Evolutionary conservation across 176 grass and related monocot genomes (phyloP).

Genomic region (Oryza nivara): DNA sequence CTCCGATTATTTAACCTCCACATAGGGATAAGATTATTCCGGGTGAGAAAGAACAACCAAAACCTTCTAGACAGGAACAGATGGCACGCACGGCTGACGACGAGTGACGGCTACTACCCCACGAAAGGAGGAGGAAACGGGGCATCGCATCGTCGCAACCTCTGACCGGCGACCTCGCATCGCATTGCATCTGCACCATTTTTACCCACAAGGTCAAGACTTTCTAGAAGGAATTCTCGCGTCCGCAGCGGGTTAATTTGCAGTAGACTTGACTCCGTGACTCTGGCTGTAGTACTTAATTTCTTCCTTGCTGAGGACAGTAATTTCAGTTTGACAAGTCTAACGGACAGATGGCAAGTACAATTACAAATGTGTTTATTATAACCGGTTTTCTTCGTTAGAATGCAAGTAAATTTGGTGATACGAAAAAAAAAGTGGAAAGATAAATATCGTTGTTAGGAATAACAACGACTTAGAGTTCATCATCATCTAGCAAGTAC

Average conservation of each 20-base stretch:
- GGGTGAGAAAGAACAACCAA: not conserved
- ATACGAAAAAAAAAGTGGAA: too few species aligned
- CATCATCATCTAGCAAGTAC: too few species aligned
- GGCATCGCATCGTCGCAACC: too few species aligned
- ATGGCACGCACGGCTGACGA: conserved; percentile 1
- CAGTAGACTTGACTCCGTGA: not conserved
- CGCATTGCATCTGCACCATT: not conserved
- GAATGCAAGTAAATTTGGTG: too few species aligned
- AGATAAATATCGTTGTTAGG: too few species aligned
- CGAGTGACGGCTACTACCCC: not conserved
- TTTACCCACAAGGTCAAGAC: not conserved
- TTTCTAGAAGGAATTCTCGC: conserved; percentile 29
- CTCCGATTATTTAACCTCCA: too few species aligned
- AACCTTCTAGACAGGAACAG: conserved; percentile 4
- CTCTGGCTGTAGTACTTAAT: not conserved
- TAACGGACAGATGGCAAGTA: not conserved
- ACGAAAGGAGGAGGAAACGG: conserved; percentile 14
- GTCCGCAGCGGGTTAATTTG: not conserved
- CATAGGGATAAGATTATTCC: too few species aligned
- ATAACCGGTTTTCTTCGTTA: too few species aligned
- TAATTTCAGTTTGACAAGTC: not conserved
- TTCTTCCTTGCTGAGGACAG: not conserved
- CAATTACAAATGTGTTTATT: too few species aligned
- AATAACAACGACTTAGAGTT: too few species aligned
- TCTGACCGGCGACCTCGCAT: not conserved